phyloP scores from a whole-genome alignment of 129 eudicot species.

The Pulicaria dysenterica region DNA sequence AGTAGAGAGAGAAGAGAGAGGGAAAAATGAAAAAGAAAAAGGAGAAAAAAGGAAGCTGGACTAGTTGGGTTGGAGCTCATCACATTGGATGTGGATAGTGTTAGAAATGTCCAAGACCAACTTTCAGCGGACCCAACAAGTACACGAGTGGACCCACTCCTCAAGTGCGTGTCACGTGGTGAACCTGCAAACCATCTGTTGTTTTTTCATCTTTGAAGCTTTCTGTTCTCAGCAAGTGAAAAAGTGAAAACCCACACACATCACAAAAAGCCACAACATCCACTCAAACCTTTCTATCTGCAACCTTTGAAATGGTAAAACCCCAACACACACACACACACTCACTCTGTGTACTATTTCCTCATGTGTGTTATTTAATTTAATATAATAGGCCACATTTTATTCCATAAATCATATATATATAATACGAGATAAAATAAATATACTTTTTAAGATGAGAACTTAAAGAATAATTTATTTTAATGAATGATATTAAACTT shows the following conservation, averaged over 20 bases:
- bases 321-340: slow-evolving; percentile 24
- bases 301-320: slow-evolving; percentile 53
- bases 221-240: slow-evolving; percentile 48
- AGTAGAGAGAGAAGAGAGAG: too few species aligned
- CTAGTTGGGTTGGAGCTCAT: too few species aligned
- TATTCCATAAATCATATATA: background rate
- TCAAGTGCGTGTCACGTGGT: slow-evolving; percentile 52
- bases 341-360: slow-evolving; percentile 37
- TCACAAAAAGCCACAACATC: slow-evolving; percentile 45
- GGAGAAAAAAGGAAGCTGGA: too few species aligned
- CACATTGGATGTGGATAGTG: too few species aligned
- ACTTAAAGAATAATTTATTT: too few species aligned
- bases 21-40: too few species aligned
- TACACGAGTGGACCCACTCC: slow-evolving; percentile 39
- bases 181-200: slow-evolving; percentile 38
- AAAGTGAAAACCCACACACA: slow-evolving; percentile 44
- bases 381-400: background rate
- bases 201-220: slow-evolving; percentile 41
- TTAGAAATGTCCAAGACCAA: slow-evolving; percentile 43
- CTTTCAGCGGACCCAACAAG: slow-evolving; percentile 42
- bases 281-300: slow-evolving; percentile 49
- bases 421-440: too few species aligned
- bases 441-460: too few species aligned
- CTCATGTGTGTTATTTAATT: slow-evolving; percentile 21
- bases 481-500: too few species aligned